Conservation (phyloP, 2,329 filamentous ascomycete species). For the Botrytis pseudocinerea region DNA sequence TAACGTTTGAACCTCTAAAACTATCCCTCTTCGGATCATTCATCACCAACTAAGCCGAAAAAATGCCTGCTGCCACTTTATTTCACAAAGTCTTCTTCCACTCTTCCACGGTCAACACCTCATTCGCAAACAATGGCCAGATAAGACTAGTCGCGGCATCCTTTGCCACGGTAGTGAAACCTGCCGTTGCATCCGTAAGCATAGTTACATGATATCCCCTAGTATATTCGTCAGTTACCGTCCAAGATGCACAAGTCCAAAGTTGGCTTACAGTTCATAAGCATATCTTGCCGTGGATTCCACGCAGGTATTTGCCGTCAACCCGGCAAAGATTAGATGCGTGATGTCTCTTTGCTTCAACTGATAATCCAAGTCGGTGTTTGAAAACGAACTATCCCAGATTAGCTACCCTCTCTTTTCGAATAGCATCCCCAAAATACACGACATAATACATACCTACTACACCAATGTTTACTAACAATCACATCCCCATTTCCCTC, state of each 20-base stretch:
- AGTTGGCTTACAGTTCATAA: constrained; percentile 35
- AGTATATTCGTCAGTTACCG: not conserved
- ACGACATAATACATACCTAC: constrained; percentile 31
- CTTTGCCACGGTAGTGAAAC: constrained; percentile 32
- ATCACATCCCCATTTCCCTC: constrained; percentile 39
- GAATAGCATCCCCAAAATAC: not conserved
- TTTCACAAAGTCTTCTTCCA: constrained; percentile 31
- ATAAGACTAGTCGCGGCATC: constrained; percentile 36
- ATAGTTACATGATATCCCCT: constrained; percentile 37
- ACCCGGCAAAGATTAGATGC: constrained; percentile 40
- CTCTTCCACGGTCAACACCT: constrained; percentile 34
- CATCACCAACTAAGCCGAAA: not conserved
- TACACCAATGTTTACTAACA: constrained; percentile 42
- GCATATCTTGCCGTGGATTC: constrained; percentile 43
- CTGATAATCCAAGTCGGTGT: constrained; percentile 43
- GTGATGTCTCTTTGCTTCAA: constrained; percentile 41
- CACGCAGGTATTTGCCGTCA: constrained; percentile 42
- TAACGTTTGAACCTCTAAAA: not conserved
- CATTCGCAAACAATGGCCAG: constrained; percentile 37
- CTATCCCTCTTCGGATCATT: not conserved
- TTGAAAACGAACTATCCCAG: constrained; percentile 38
- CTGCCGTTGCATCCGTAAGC: constrained; percentile 37
- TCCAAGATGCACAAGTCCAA: not conserved
- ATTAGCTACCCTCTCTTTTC: not conserved
- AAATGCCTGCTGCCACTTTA: not conserved